Conservation (phyloP, 768 basidiomycete genomes). For the Candolleomyces aberdarensis region DNA sequence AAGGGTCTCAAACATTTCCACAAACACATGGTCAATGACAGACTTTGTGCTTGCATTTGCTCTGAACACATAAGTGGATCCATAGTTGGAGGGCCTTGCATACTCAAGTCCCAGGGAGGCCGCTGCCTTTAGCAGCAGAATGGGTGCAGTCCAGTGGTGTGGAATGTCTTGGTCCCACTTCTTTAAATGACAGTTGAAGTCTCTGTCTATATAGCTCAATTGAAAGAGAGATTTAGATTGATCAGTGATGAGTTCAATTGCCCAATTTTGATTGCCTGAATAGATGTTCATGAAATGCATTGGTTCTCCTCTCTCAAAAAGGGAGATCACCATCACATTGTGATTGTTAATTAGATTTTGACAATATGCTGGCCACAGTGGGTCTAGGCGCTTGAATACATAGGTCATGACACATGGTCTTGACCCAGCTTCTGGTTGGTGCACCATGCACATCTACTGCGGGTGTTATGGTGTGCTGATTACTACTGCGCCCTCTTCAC, state of each 20-base stretch:
- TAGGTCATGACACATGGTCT: too few relatives aligned
- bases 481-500: too few relatives aligned
- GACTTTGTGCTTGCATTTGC: background rate
- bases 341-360: too few relatives aligned
- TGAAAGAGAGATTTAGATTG: background rate
- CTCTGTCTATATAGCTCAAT: background rate
- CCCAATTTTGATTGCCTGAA: background rate
- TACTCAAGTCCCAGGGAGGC: background rate
- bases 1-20: background rate
- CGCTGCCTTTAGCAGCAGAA: background rate
- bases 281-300: background rate
- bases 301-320: too few relatives aligned
- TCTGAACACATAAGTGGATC: background rate
- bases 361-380: too few relatives aligned
- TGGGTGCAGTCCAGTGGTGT: background rate
- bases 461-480: too few relatives aligned
- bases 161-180: background rate
- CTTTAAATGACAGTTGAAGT: background rate
- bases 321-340: too few relatives aligned
- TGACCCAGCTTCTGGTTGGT: too few relatives aligned
- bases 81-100: background rate
- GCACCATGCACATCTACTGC: too few relatives aligned
- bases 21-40: background rate
- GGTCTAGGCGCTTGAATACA: too few relatives aligned
- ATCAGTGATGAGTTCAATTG: background rate